phyloP scores from a whole-genome alignment of 2,329 filamentous ascomycete species.

The Monosporascus sp. region DNA sequence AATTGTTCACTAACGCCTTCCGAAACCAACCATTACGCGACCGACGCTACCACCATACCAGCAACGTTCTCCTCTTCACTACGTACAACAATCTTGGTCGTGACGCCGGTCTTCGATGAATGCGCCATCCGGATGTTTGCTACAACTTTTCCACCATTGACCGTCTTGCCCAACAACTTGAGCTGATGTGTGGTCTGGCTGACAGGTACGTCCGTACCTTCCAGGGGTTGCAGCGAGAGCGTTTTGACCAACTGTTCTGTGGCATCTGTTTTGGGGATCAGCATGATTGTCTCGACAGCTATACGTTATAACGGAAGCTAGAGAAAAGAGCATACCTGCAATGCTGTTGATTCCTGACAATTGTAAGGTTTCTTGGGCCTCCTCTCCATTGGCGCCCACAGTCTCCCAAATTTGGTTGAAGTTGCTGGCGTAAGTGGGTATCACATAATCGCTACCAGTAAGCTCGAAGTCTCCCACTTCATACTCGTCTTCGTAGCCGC shows the following conservation, averaged over 20 bases:
- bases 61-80: conserved; percentile 92
- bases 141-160: conserved; percentile 83
- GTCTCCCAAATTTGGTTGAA: conserved; percentile 97
- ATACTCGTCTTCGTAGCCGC: conserved; percentile 95
- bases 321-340: conserved; percentile 57
- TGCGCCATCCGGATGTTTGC: conserved; percentile 88
- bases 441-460: conserved; percentile 84
- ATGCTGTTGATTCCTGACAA: conserved; percentile 87
- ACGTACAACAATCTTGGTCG: conserved; percentile 88
- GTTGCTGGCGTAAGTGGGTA: conserved; percentile 89
- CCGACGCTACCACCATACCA: conserved; percentile 73
- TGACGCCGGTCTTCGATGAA: conserved; percentile 87
- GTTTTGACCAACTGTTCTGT: conserved; percentile 84
- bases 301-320: not conserved
- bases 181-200: conserved; percentile 88
- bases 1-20: no score
- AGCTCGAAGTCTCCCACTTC: conserved; percentile 92
- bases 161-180: conserved; percentile 93
- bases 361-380: conserved; percentile 86
- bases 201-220: conserved; percentile 86
- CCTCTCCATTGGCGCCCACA: conserved; percentile 79
- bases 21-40: conserved; percentile 53
- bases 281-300: not conserved
- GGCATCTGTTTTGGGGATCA: conserved; percentile 56
- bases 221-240: conserved; percentile 85